These are phyloP conservation scores for Penicillium ochrochloron DNA, from an alignment of 495 filamentous ascomycete species.

Conservation along the genomic window DNA sequence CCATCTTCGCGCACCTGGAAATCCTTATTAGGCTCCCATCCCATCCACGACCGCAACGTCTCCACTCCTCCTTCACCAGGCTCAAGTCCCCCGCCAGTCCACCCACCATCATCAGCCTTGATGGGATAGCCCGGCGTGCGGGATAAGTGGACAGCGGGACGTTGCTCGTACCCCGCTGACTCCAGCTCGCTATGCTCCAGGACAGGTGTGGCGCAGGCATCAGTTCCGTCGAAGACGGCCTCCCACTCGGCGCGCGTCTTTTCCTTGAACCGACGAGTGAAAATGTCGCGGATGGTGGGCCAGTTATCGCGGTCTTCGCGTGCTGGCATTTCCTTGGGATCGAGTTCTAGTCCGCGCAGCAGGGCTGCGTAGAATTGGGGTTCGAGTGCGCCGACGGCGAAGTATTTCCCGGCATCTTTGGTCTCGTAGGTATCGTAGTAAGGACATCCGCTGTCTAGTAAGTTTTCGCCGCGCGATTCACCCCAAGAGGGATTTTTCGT, in stretches of 20 bases:
- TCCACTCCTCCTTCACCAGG: conserved; percentile 75
- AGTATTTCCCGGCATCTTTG: conserved; percentile 73
- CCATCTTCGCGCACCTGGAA: conserved; percentile 65
- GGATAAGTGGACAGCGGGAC: conserved; percentile 71
- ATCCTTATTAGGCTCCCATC: conserved; percentile 73
- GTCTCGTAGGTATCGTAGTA: conserved; percentile 91
- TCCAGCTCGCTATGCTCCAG: conserved; percentile 75
- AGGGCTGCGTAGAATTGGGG: conserved; percentile 78
- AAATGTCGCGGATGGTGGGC: conserved; percentile 62
- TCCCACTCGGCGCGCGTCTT: conserved; percentile 87
- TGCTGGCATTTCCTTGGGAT: conserved; percentile 54
- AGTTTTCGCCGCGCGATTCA: conserved; percentile 69
- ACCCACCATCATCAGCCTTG: conserved; percentile 63
- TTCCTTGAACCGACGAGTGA: conserved; percentile 67
- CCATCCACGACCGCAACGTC: conserved; percentile 73
- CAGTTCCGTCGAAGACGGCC: conserved; percentile 78
- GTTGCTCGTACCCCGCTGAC: conserved; percentile 69
- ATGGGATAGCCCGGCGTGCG: conserved; percentile 66
- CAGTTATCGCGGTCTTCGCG: conserved; percentile 64
- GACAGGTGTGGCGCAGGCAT: conserved; percentile 91
- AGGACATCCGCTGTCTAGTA: conserved; percentile 82
- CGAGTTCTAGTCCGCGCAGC: conserved; percentile 65
- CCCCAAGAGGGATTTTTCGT: conserved; percentile 62
- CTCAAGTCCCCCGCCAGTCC: conserved; percentile 59
- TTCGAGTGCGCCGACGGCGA: conserved; percentile 91